Evolutionary conservation across 2,329 filamentous ascomycete species (phyloP).

Genomic region (Cladosporium velox): DNA sequence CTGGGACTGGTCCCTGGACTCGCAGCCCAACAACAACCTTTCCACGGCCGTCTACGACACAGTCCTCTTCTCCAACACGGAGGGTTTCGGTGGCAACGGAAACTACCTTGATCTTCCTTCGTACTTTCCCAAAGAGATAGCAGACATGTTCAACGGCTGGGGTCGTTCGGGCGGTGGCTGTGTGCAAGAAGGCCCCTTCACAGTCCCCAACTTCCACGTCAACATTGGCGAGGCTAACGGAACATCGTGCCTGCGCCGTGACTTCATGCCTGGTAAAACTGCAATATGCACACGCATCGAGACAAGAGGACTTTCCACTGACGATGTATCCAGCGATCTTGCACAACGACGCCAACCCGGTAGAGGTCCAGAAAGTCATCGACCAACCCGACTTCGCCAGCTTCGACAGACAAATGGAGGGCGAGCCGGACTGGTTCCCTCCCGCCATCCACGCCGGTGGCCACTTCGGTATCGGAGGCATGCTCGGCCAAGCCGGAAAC

Average conservation of each 20-base stretch:
- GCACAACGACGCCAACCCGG: neutral
- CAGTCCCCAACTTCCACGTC: constrained; percentile 18
- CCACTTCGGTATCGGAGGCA: constrained; percentile 29
- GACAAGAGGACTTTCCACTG: neutral
- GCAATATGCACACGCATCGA: neutral
- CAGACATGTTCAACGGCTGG: constrained; percentile 9
- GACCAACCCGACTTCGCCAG: constrained; percentile 22
- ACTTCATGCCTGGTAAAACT: constrained; percentile 3
- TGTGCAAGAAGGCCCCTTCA: constrained; percentile 33
- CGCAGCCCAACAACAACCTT: constrained; percentile 20
- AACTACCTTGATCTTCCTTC: constrained; percentile 16
- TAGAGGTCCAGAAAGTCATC: constrained; percentile 25
- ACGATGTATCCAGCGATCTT: neutral
- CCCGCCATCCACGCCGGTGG: constrained; percentile 28
- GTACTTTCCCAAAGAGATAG: neutral
- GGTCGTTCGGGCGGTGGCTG: constrained; percentile 26
- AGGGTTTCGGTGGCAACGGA: constrained; percentile 29
- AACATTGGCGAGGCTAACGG: constrained; percentile 19
- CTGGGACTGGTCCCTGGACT: constrained; percentile 34
- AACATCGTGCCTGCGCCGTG: constrained; percentile 12
- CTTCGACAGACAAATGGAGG: constrained; percentile 28
- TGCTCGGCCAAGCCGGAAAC: constrained; percentile 24
- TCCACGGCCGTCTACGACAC: constrained; percentile 24
- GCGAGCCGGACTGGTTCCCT: neutral
- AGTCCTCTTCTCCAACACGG: neutral